phyloP scores from a whole-genome alignment of 1,139 yeast species.

The Zygoascus hellenicus region DNA sequence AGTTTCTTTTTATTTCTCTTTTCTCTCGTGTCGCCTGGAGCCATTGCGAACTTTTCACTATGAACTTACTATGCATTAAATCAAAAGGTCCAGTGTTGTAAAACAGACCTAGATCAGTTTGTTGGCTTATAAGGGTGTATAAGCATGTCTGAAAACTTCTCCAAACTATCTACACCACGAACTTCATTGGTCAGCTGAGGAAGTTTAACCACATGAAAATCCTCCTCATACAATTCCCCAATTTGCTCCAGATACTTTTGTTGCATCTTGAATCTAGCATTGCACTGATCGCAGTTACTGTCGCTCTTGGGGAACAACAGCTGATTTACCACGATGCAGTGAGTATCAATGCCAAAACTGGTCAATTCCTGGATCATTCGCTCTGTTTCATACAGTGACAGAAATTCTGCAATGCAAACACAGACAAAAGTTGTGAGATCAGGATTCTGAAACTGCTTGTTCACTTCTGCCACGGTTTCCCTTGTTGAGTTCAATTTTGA shows the following conservation, averaged over 20 bases:
- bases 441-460: conserved; percentile 91
- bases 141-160: conserved; percentile 44
- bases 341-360: conserved; percentile 92
- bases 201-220: conserved; percentile 90
- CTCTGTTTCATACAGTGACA: conserved; percentile 93
- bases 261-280: conserved; percentile 93
- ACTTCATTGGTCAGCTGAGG: conserved; percentile 93
- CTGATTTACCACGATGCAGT: conserved; percentile 92
- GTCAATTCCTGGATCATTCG: conserved; percentile 94
- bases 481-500: conserved; percentile 79
- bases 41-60: too few species aligned
- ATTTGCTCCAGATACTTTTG: conserved; percentile 90
- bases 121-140: conserved; percentile 26
- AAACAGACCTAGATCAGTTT: conserved; percentile 1
- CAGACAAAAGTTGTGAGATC: conserved; percentile 94
- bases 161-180: conserved; percentile 81
- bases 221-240: conserved; percentile 83
- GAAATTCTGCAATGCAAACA: conserved; percentile 94
- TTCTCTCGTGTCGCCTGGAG: too few species aligned
- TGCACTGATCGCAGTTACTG: conserved; percentile 81
- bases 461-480: conserved; percentile 77
- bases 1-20: too few species aligned
- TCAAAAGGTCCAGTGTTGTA: neutral
- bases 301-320: conserved; percentile 64
- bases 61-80: too few species aligned